A percentile compares a stretch with the other conserved stretches of the same genome.
Conservation (phyloP, 768 basidiomycete species). For the Rubroboletus pulcherrimus region DNA sequence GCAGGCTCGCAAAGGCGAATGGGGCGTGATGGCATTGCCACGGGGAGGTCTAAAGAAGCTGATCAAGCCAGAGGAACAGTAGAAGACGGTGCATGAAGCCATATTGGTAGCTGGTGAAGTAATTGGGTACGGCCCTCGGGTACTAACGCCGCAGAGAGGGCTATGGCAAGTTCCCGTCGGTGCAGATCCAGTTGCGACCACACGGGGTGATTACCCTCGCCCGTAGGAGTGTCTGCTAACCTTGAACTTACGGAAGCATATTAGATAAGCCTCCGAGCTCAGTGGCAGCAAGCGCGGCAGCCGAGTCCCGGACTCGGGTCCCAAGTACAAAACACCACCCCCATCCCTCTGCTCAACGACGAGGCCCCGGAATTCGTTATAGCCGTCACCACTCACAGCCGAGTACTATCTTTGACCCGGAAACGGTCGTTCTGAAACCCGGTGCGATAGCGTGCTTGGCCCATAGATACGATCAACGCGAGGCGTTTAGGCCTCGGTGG, state of each 20-base stretch:
- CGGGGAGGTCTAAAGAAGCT: conserved; percentile 30
- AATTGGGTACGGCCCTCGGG: conserved; percentile 29
- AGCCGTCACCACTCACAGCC: conserved; percentile 17
- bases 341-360: neutral
- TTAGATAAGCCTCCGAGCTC: conserved; percentile 33
- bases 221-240: too few species aligned
- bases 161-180: conserved; percentile 28
- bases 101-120: conserved; percentile 30
- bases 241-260: conserved; percentile 10
- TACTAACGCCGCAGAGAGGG: conserved; percentile 32
- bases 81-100: conserved; percentile 34
- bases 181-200: conserved; percentile 26
- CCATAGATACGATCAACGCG: neutral
- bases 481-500: conserved; percentile 2
- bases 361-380: conserved; percentile 13
- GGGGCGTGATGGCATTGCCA: conserved; percentile 30
- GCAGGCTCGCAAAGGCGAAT: conserved; percentile 24
- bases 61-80: conserved; percentile 14
- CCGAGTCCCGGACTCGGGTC: conserved; percentile 14
- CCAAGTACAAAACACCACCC: conserved; percentile 17
- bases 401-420: conserved; percentile 3
- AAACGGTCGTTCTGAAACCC: neutral
- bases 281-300: conserved; percentile 11
- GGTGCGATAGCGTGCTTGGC: neutral
- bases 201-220: conserved; percentile 16